Conservation (phyloP, 1,139 yeast genomes). For the Candida sojae region DNA sequence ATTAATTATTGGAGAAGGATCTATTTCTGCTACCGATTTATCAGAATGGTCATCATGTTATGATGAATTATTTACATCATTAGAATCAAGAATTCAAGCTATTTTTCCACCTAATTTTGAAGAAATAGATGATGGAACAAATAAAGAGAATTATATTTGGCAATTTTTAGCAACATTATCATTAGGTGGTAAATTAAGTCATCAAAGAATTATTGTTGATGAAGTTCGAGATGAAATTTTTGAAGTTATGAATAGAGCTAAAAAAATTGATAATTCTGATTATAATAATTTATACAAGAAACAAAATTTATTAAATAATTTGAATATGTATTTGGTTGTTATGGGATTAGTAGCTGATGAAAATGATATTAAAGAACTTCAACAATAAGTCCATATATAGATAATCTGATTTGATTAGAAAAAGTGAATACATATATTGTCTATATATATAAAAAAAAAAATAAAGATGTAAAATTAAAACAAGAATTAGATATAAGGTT, state of each 20-base stretch:
- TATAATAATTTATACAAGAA: slow-evolving; percentile 57
- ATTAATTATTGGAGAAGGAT: slow-evolving; percentile 81
- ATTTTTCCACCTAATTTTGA: slow-evolving; percentile 77
- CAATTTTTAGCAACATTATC: slow-evolving; percentile 95
- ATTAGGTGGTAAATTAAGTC: slow-evolving; percentile 87
- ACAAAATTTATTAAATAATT: slow-evolving; percentile 70
- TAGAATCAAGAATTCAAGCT: slow-evolving; percentile 76
- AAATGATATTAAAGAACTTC: slow-evolving; percentile 56
- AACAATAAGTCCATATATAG: slow-evolving; percentile 11
- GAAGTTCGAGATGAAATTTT: slow-evolving; percentile 93
- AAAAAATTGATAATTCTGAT: slow-evolving; percentile 58
- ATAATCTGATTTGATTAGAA: too few species aligned
- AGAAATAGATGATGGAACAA: slow-evolving; percentile 66
- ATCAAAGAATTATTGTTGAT: slow-evolving; percentile 92
- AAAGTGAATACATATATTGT: too few species aligned
- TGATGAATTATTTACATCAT: slow-evolving; percentile 74
- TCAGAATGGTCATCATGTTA: slow-evolving; percentile 82
- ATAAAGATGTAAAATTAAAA: neutral
- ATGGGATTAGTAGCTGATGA: slow-evolving; percentile 94
- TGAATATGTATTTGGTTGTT: slow-evolving; percentile 91
- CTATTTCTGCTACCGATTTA: slow-evolving; percentile 57
- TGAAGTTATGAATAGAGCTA: slow-evolving; percentile 83
- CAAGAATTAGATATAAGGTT: neutral
- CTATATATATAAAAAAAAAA: neutral
- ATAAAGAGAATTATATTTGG: slow-evolving; percentile 75